These are phyloP conservation scores for Crithidia mellificae DNA, from an alignment of 208 protist genomes.

Conservation along the genomic window DNA sequence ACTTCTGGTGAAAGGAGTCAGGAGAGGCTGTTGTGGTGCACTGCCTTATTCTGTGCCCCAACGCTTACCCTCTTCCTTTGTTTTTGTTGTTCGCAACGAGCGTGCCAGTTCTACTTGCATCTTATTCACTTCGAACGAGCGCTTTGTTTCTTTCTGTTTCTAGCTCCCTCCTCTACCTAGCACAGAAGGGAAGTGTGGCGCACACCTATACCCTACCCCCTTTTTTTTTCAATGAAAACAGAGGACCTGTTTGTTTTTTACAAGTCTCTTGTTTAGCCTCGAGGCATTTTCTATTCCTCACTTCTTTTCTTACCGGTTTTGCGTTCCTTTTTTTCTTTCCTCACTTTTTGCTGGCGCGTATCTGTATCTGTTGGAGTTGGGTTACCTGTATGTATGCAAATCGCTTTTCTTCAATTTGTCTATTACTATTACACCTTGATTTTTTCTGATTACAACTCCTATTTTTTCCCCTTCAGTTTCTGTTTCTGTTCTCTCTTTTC, in stretches of 20 bases:
- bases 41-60: not conserved
- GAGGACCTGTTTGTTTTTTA: conserved; percentile 1
- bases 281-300: too few species aligned
- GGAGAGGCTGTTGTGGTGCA: not conserved
- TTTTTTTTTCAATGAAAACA: too few species aligned
- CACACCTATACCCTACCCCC: too few species aligned
- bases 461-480: not conserved
- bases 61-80: not conserved
- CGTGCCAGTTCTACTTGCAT: not conserved
- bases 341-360: not conserved
- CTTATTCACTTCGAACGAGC: not conserved
- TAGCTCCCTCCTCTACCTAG: too few species aligned
- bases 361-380: not conserved
- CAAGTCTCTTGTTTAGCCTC: too few species aligned
- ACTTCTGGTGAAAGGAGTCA: not conserved
- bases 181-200: too few species aligned
- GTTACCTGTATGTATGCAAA: conserved; percentile 11
- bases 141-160: too few species aligned
- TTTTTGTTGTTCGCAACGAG: not conserved
- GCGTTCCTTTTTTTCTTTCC: conserved; percentile 6
- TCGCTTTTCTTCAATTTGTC: conserved; percentile 6
- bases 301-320: conserved; percentile 3
- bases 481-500: conserved; percentile 1
- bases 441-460: not conserved
- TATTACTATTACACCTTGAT: conserved; percentile 13